Evolutionary conservation across 495 filamentous ascomycete genomes (phyloP), one percentile per base, ranked within the genome.

Genomic region (Evernia prunastri): DNA sequence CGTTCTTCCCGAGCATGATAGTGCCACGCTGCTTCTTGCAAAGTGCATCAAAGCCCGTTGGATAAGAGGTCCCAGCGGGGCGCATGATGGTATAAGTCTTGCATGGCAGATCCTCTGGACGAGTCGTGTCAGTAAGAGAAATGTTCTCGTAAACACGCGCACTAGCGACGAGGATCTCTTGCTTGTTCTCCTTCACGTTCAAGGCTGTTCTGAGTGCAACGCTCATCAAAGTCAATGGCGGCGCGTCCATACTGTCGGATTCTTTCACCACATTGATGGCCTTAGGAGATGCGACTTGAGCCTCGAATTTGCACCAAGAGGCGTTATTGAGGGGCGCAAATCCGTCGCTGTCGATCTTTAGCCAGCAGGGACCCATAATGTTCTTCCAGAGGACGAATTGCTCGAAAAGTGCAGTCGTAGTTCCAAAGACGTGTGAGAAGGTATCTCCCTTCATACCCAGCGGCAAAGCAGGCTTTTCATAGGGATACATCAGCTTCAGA

Each of bases 351-450:
- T 90, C 82, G 63, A 98, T 91, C 71, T 84, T 89, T 23, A 98
- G 81, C 94, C 94, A 98, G 77, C 95, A 98, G 15, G 94, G 94
- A 0, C 94, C 94, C 92, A 96, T 97, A 64, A 98, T 89, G 66
- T 93, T 92, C 75, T 95, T 96, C 89, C 91, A 97, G 17, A 98
- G 81, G 18, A 97, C 95, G 70, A 98, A 98, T 70, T 98, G 94
- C 70, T 98, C 94, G 67, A 98, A 98, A 1, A 97, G 79, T 4
- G 90, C 85, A 0, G 94, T 98, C 71, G 95, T 96, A 53, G 90
- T 88, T 51, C 94, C 95, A 66, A 98, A 98, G 49, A 96, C 91
- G 58, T 89, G 87, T 6, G 95, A 97, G 72, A 92, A 98, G 0
- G 95, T 97, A 72, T 96, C 87, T 25, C 95, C 94, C 63, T 78